Evolutionary conservation across 2,329 filamentous ascomycete genomes (phyloP).

Genomic region (Pseudocercospora vitis): DNA sequence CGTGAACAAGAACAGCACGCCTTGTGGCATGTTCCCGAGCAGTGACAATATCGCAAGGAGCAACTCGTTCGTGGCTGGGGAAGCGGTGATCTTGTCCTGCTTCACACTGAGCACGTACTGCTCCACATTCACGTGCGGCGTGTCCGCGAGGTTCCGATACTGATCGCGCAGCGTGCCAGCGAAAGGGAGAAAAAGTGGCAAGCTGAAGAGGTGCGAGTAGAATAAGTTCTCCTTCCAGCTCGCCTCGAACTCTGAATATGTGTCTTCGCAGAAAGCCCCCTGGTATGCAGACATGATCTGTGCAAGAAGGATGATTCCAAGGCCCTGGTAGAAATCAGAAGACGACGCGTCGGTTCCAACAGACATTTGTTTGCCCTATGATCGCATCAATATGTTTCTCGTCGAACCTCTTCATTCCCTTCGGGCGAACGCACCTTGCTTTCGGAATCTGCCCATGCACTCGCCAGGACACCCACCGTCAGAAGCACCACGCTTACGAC

Average conservation of each 20-base stretch:
- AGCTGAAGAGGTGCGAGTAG: slow-evolving; percentile 76
- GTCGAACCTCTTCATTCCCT: not conserved
- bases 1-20: slow-evolving; percentile 67
- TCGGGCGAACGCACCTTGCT: slow-evolving; percentile 62
- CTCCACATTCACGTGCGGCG: slow-evolving; percentile 44
- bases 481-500: slow-evolving; percentile 77
- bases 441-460: slow-evolving; percentile 85
- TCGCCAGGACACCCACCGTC: slow-evolving; percentile 81
- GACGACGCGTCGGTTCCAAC: slow-evolving; percentile 43
- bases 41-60: slow-evolving; percentile 14
- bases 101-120: slow-evolving; percentile 11
- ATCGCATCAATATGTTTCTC: slow-evolving; percentile 16
- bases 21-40: slow-evolving; percentile 56
- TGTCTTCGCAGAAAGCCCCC: slow-evolving; percentile 88
- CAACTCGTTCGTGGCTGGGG: slow-evolving; percentile 10
- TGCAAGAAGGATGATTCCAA: slow-evolving; percentile 79
- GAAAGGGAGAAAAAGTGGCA: slow-evolving; percentile 75
- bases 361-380: slow-evolving; percentile 45
- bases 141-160: slow-evolving; percentile 62
- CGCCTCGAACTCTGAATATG: slow-evolving; percentile 80
- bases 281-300: slow-evolving; percentile 85
- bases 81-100: slow-evolving; percentile 8
- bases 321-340: slow-evolving; percentile 64
- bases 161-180: slow-evolving; percentile 64
- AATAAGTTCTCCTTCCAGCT: slow-evolving; percentile 97